Percentiles rank a stretch among this genome's conserved stretches.
phyloP scores from a whole-genome alignment of 1,284 basidiomycete genomes.

The Phellinidium pouzarii region DNA sequence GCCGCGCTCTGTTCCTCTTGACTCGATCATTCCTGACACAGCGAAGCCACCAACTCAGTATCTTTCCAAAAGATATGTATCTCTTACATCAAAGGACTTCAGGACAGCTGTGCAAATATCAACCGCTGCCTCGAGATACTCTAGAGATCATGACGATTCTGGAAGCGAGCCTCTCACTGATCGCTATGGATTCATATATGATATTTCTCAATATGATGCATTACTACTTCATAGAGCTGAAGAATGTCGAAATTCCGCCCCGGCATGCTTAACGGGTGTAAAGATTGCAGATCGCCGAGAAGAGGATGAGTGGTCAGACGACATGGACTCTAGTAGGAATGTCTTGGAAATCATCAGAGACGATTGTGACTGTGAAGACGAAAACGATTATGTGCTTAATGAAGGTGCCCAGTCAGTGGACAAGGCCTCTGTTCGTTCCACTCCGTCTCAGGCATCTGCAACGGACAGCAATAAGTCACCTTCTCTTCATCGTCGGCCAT shows the following conservation, averaged over 20 bases:
- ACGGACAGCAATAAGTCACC: background rate
- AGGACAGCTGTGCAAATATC: conserved; percentile 57
- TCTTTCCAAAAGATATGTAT: conserved; percentile 63
- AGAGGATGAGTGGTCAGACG: conserved; percentile 67
- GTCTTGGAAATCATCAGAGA: conserved; percentile 55
- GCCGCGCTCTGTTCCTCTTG: conserved; percentile 72
- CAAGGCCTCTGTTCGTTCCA: conserved; percentile 3
- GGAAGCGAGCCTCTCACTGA: conserved; percentile 75
- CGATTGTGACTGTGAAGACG: conserved; percentile 44
- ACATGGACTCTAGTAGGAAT: conserved; percentile 35
- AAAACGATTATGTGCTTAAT: background rate
- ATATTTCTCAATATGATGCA: conserved; percentile 77
- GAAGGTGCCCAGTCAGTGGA: conserved; percentile 6
- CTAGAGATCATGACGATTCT: conserved; percentile 45
- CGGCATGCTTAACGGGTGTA: conserved; percentile 80
- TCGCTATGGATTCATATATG: conserved; percentile 93
- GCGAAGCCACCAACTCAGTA: conserved; percentile 84
- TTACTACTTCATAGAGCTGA: conserved; percentile 65
- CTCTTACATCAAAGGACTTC: conserved; percentile 63
- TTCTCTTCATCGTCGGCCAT: conserved; percentile 33
- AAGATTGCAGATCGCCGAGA: conserved; percentile 79
- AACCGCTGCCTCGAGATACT: conserved; percentile 48
- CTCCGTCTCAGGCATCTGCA: conserved; percentile 4
- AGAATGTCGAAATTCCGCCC: conserved; percentile 69
- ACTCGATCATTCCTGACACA: conserved; percentile 82